Conservation (phyloP, 495 filamentous ascomycete genomes). For the Platismatia glauca region DNA sequence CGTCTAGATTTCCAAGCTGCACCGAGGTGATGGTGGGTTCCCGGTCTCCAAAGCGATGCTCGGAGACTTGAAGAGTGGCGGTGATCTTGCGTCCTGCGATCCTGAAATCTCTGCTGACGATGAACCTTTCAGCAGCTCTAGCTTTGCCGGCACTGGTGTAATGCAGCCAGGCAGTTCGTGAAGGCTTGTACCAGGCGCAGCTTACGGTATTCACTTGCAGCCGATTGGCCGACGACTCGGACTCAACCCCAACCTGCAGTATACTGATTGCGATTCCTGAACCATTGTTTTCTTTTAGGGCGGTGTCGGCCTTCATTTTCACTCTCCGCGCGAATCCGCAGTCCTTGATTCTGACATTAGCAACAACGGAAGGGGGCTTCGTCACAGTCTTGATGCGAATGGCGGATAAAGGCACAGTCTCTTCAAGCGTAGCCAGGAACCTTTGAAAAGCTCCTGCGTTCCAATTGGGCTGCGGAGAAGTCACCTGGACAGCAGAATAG, state of each 20-base stretch:
- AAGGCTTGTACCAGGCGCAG: conserved; percentile 19
- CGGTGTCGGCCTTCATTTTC: neutral
- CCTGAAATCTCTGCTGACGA: neutral
- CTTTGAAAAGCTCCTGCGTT: neutral
- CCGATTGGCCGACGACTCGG: conserved; percentile 1
- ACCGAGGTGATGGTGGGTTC: conserved; percentile 1
- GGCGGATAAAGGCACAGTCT: conserved; percentile 1
- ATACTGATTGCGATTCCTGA: neutral
- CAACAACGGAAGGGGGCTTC: neutral
- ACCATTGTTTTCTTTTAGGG: neutral
- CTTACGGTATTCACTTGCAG: conserved; percentile 10
- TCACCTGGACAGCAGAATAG: conserved; percentile 3
- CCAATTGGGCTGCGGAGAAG: neutral
- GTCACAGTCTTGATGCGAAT: neutral
- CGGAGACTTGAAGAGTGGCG: neutral
- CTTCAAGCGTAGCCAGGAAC: neutral
- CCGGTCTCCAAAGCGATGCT: neutral
- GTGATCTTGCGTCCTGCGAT: conserved; percentile 9
- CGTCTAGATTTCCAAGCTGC: conserved; percentile 12
- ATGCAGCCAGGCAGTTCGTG: conserved; percentile 8
- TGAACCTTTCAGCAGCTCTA: neutral
- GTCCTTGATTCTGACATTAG: conserved; percentile 6
- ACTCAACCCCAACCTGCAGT: neutral
- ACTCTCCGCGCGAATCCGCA: neutral
- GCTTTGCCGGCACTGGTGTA: conserved; percentile 5